Evolutionary conservation across 306 rosid genomes (phyloP).

Genomic region (Bauhinia variegata): DNA sequence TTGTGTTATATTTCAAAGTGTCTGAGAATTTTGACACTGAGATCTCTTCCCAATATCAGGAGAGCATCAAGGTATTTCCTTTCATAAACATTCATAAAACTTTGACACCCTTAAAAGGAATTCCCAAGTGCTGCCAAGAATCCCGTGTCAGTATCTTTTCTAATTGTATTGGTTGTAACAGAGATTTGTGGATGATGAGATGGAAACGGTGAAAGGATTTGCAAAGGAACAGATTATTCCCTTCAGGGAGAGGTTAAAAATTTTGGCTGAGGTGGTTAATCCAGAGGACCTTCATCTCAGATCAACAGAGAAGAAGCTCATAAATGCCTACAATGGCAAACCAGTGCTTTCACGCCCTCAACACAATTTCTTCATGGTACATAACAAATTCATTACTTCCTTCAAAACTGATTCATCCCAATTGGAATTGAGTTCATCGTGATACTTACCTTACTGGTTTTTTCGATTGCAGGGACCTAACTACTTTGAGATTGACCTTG

Average conservation of each 20-base stretch:
- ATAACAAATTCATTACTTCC: not conserved
- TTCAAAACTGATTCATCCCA: not conserved
- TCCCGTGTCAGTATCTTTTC: not conserved
- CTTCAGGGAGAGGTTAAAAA: conserved; percentile 81
- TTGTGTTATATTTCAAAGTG: conserved; percentile 77
- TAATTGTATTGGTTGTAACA: conserved; percentile 36
- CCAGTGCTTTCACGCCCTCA: conserved; percentile 97
- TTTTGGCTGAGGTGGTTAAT: conserved; percentile 78
- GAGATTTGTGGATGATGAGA: conserved; percentile 75
- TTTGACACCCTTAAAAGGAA: too few species aligned
- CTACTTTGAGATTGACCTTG: conserved; percentile 93
- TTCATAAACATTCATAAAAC: conserved; percentile 4
- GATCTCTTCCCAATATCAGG: conserved; percentile 59
- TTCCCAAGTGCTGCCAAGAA: too few species aligned
- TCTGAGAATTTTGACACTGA: conserved; percentile 68
- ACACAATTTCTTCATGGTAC: conserved; percentile 74
- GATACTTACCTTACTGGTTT: not conserved
- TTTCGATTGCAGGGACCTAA: conserved; percentile 66
- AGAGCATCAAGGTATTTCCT: conserved; percentile 61
- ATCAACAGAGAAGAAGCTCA: conserved; percentile 76
- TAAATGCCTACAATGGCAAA: conserved; percentile 78
- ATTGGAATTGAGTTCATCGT: not conserved
- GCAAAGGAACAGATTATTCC: conserved; percentile 61
- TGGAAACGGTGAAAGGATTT: conserved; percentile 75
- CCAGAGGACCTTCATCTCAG: conserved; percentile 75